Percentiles rank a stretch among this genome's conserved stretches.
These are phyloP conservation scores for Beauveria australis DNA, from an alignment of 2,329 filamentous ascomycete genomes.

Conservation along the genomic window DNA sequence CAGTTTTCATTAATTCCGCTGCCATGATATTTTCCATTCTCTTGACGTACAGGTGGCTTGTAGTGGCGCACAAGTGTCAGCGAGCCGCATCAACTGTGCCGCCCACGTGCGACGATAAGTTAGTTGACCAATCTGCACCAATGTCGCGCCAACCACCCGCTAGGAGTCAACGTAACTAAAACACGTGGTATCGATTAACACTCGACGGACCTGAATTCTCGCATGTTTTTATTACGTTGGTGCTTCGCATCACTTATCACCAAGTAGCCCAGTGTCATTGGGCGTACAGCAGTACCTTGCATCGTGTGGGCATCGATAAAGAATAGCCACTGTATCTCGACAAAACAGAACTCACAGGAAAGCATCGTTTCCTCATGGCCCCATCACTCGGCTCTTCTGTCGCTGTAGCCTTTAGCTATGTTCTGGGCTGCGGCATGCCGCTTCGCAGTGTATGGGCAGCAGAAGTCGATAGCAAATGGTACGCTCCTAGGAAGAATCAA, in stretches of 20 bases:
- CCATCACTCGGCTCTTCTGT: background rate
- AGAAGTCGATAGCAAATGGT: constrained; percentile 42
- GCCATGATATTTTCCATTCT: background rate
- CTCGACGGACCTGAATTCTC: background rate
- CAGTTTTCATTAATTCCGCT: no score
- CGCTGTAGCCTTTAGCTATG: constrained; percentile 5
- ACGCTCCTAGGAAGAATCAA: constrained; percentile 43
- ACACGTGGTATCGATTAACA: background rate
- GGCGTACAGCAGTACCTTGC: background rate
- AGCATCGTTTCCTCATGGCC: background rate
- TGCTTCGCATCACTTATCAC: background rate
- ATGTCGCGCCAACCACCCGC: background rate
- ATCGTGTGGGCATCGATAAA: background rate
- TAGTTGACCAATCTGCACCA: background rate
- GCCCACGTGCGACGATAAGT: background rate
- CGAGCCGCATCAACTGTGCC: background rate
- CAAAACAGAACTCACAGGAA: background rate
- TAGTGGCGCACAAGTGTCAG: background rate
- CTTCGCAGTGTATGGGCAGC: constrained; percentile 10
- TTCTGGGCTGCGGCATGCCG: constrained; percentile 1
- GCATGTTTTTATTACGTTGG: background rate
- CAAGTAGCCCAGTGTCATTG: background rate
- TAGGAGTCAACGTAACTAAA: background rate
- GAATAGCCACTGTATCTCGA: background rate
- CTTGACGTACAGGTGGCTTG: background rate